These are phyloP conservation scores for Pyrenochaeta sp. DNA, from an alignment of 2,329 filamentous ascomycete species.

Conservation along the genomic window DNA sequence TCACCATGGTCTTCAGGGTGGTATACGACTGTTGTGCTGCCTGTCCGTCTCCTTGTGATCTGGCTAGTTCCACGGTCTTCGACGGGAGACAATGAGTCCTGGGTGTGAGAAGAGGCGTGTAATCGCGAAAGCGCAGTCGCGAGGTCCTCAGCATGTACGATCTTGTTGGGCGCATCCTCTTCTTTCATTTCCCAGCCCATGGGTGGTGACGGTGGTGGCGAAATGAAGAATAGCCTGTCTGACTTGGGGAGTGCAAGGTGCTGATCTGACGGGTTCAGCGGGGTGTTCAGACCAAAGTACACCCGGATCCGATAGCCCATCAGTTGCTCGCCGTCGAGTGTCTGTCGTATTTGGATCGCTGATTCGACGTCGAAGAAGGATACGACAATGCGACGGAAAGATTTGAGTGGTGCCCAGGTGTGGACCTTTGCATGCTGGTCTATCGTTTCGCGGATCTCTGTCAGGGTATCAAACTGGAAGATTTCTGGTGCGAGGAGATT, in stretches of 20 bases:
- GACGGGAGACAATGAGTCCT: slow-evolving; percentile 34
- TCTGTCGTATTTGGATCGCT: slow-evolving; percentile 73
- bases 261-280: slow-evolving; percentile 48
- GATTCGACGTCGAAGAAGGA: slow-evolving; percentile 76
- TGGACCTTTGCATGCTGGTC: slow-evolving; percentile 73
- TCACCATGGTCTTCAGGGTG: slow-evolving; percentile 68
- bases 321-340: slow-evolving; percentile 77
- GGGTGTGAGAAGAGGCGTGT: slow-evolving; percentile 48
- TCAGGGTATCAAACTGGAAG: slow-evolving; percentile 77
- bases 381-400: slow-evolving; percentile 80
- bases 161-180: slow-evolving; percentile 71
- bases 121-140: slow-evolving; percentile 63
- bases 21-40: slow-evolving; percentile 69
- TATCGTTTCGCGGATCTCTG: slow-evolving; percentile 76
- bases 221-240: slow-evolving; percentile 72
- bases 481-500: slow-evolving; percentile 76
- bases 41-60: slow-evolving; percentile 45
- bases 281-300: slow-evolving; percentile 49
- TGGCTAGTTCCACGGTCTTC: slow-evolving; percentile 28
- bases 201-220: slow-evolving; percentile 68
- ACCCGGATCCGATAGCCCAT: slow-evolving; percentile 65
- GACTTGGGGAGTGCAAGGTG: slow-evolving; percentile 58
- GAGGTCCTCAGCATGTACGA: slow-evolving; percentile 69
- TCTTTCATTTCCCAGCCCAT: slow-evolving; percentile 70
- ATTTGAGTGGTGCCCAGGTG: slow-evolving; percentile 81